A percentile compares a stretch with the other conserved stretches of the same genome.
Evolutionary conservation across 345 rosid species (phyloP).

Genomic region (Eucalyptus regnans): DNA sequence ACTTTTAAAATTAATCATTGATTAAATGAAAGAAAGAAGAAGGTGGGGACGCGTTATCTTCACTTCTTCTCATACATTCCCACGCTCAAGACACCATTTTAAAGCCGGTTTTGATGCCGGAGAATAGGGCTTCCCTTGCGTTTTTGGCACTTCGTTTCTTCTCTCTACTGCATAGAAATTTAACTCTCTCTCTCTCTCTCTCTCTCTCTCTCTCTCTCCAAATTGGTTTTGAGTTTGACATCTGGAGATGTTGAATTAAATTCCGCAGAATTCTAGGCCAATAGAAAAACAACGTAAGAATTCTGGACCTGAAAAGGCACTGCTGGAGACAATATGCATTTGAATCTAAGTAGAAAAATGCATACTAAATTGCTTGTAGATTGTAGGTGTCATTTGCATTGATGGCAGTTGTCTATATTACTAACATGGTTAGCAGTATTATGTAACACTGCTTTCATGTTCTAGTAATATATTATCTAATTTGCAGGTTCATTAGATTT

Average conservation of each 20-base stretch:
- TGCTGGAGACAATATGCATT: not conserved
- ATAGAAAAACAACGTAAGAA: not conserved
- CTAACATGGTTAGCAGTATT: not conserved
- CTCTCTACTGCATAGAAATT: not conserved
- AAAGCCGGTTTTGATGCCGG: conserved; percentile 73
- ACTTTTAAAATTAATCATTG: not conserved
- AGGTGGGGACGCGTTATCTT: conserved; percentile 9
- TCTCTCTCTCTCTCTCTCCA: not conserved
- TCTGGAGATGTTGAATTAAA: not conserved
- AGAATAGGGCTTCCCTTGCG: conserved; percentile 41
- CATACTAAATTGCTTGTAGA: not conserved
- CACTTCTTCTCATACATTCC: not conserved
- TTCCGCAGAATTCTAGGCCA: not conserved
- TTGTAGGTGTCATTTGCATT: not conserved
- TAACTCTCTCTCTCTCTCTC: not conserved
- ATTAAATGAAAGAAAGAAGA: not conserved
- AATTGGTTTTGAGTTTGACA: not conserved
- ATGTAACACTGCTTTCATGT: not conserved
- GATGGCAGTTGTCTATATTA: not conserved
- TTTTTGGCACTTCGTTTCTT: conserved; percentile 29
- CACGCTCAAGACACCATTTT: conserved; percentile 8
- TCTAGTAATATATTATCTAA: not conserved
- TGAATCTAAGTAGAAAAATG: not conserved
- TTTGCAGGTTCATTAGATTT: not conserved
- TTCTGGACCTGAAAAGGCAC: not conserved